Evolutionary conservation across 2,329 filamentous ascomycete species (phyloP), one percentile per base, ranked within the genome.

Genomic region (Ophiostoma pallidulum): DNA sequence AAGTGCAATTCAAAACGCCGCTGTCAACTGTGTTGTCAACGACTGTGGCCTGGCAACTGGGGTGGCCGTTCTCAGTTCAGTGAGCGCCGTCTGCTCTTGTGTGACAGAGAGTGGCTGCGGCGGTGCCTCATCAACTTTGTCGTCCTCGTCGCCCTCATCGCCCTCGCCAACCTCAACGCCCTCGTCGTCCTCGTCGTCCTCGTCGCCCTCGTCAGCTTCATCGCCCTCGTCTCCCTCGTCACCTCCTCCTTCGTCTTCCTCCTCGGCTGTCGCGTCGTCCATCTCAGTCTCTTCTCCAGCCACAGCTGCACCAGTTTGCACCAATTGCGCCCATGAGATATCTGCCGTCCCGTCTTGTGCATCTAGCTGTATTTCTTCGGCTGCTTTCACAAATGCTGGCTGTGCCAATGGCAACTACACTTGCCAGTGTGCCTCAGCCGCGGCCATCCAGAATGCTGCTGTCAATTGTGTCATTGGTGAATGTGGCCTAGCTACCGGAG

Each of bases 1-100:
- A n/a, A 38, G 12, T 5, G 31, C 41, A 8, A 35, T 49, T 18
- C 47, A 48, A 24, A 41, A 29, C 14, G 41, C 49, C n/a, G 43
- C 50, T 14, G 9, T 48, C 14, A 47, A 45, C 37, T 52, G 51
- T 18, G 45, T 52, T 5, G 6, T 45, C 13, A 41, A 29, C 12
- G 38, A 12, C 22, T 52, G 51, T 26, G 50, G 50, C 33, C 9
- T 46, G 3, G 37, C 2, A 1, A 28, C 13, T 13, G 47, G 20
- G 4, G 18, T 42, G 10, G 22, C 16, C 1, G 45, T 50, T 4
- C 14, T 42, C 4, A 12, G 14, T 20, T 16, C 29, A 2, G 48
- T 45, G 20, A 28, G 28, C 24, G 16, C 26, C 6, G 48, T 49
- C 20, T 49, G 48, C 31, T 0, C 10, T 7, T 49, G 48, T 32